Base-by-base conservation (phyloP, 768 basidiomycete species). In the Collybia nuda region DNA sequence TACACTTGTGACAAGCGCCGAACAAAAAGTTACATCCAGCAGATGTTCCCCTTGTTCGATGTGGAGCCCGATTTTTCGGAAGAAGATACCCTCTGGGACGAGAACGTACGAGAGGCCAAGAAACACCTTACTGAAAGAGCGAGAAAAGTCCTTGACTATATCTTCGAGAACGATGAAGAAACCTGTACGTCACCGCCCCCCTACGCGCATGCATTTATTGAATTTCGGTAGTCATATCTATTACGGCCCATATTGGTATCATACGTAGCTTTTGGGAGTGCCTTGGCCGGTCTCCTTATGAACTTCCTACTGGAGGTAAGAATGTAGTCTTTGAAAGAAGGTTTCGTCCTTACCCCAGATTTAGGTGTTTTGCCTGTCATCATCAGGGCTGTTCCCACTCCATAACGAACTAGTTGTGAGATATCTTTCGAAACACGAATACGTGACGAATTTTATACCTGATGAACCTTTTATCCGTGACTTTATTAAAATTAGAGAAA, bases 1-100 rank as follows among this genome's bases (percentile, higher is more conserved):
- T 85, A 89, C 51, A 88, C 87, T 0, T 89, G 86, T 58, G 88
- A 91, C 63, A 76, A 78, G 54, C 78, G 88, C 14, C 71, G 72
- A 17, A 69, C 74, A 1, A 70, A 66, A 24, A 72, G 78, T 0
- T 73, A 78, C 48, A 83, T 90, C 52, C 56, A 63, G 0, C 49
- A 50, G 0, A 56, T 72, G 5, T 88, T 80, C 59, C 81, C 84
- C 0, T 62, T 66, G 4, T 84, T 84, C 60, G 54, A 45, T 6
- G 75, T 88, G 39, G 86, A 90, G 57, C 60, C 62, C 1, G 78
- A 73, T 0, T 79, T 91, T 46, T 65, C 75, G 0, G 88, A 90
- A 60, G 70, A 81, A 12, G 89, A 91, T 57, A 67, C 72, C n/a
- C 63, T 84, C 0, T 90, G 87, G 87, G 57, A 67, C 2, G 51